Evolutionary conservation across 768 basidiomycete species (phyloP), one percentile per base, ranked within the genome.

Genomic region (Rhodotorula toruloides): DNA sequence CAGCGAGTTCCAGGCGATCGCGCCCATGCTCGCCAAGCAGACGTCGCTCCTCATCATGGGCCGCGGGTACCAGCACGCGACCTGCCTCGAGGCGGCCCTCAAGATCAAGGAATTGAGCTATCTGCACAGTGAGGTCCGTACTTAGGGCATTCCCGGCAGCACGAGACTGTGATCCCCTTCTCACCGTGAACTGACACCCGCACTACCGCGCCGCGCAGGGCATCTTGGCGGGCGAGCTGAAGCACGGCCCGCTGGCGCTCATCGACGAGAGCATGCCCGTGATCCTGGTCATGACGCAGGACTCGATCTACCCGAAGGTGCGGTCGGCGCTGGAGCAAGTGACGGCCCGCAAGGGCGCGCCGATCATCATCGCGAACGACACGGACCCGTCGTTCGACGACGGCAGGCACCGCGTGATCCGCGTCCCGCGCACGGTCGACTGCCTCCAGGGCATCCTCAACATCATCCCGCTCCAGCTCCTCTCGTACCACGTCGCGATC

Each of bases 221-320:
- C 76, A 97, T 98, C 77, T 86, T 99, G 62, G 96, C 96, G 31
- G 96, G 96, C 73, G 96, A 99, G 81, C 82, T 99, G 71, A 99
- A 99, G 82, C 96, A 99, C 77, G 96, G 96, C 50, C 96, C 96
- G 61, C 86, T 99, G 61, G 96, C 96, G 59, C 81, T 99, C 72
- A 89, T 99, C 74, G 96, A 99, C 76, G 96, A 98, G 81, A 49
- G 43, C 13, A 53, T 52, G 70, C 78, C 78, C 44, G 79, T 98
- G 73, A 98, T 98, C 81, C 91, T 99, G 80, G 86, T 99, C 80
- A 99, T 99, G 96, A 99, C 96, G 36, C 88, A 90, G 72, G 96
- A 99, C 79, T 96, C 92, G 49, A 81, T 98, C 32, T 98, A 98
- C 80, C 91, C 93, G 76, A 98, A 99, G 82, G 93, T 97, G 43